phyloP scores from a whole-genome alignment of 768 basidiomycete genomes.

The Suillus decipiens region DNA sequence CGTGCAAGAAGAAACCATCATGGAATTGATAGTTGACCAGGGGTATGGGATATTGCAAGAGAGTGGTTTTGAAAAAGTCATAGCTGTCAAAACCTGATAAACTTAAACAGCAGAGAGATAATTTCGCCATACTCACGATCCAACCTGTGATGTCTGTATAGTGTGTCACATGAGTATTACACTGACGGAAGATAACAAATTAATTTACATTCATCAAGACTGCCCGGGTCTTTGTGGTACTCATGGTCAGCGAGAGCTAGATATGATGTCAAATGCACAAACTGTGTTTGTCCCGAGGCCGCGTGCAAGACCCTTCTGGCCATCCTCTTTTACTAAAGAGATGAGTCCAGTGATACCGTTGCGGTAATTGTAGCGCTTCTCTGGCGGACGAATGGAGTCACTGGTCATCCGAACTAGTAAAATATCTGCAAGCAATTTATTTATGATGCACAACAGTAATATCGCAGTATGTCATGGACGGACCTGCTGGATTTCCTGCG shows the following conservation, averaged over 20 bases:
- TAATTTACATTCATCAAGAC: conserved; percentile 71
- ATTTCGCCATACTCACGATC: conserved; percentile 61
- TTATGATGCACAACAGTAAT: neutral
- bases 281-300: conserved; percentile 82
- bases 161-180: neutral
- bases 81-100: conserved; percentile 46
- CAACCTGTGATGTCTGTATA: conserved; percentile 73
- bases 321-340: conserved; percentile 66
- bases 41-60: conserved; percentile 56
- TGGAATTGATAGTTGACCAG: conserved; percentile 59
- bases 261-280: conserved; percentile 24
- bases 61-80: conserved; percentile 68
- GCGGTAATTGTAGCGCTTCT: conserved; percentile 73
- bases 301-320: conserved; percentile 63
- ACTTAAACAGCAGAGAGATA: neutral
- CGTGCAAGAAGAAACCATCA: conserved; percentile 69
- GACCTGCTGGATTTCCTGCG: conserved; percentile 85
- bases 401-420: conserved; percentile 87
- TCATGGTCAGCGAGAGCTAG: conserved; percentile 13
- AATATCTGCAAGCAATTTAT: conserved; percentile 50
- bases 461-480: neutral
- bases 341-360: conserved; percentile 79
- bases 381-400: conserved; percentile 73
- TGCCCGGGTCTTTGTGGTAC: conserved; percentile 50
- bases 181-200: neutral